A percentile compares a stretch with the other conserved stretches of the same genome.
phyloP scores from a whole-genome alignment of 129 eudicot species.

The Flaveria ramosissima region DNA sequence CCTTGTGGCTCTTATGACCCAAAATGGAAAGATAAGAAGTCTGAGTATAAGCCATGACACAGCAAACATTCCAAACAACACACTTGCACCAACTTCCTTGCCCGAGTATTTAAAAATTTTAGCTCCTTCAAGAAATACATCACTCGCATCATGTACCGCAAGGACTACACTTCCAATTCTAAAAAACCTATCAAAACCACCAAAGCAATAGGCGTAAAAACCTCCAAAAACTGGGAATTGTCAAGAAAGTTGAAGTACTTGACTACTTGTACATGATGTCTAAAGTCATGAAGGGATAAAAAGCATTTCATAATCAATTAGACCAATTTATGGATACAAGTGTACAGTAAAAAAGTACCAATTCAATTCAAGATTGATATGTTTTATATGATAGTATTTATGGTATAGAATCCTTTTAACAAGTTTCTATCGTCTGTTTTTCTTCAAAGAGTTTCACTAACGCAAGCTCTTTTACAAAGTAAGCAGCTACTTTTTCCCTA shows the following conservation, averaged over 20 bases:
- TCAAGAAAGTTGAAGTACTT: background rate
- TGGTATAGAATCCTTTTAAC: background rate
- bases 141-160: conserved; percentile 90
- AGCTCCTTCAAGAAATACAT: conserved; percentile 79
- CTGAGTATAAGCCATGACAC: conserved; percentile 71
- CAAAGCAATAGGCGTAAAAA: background rate
- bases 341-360: background rate
- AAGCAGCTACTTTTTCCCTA: background rate
- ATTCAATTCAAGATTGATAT: conserved; percentile 1
- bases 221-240: conserved; percentile 4
- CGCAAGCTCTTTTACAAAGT: background rate
- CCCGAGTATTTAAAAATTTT: conserved; percentile 74
- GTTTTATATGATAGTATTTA: background rate
- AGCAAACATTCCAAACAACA: conserved; percentile 71
- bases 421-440: background rate
- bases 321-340: background rate
- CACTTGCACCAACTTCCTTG: conserved; percentile 72
- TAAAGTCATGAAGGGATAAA: background rate
- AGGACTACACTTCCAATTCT: conserved; percentile 63
- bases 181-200: conserved; percentile 50
- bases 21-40: conserved; percentile 72
- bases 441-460: background rate
- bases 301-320: background rate
- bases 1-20: conserved; percentile 77
- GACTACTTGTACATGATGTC: background rate